phyloP scores from a whole-genome alignment of 148 eudicot genomes.

The Tetragonia tetragonoides region DNA sequence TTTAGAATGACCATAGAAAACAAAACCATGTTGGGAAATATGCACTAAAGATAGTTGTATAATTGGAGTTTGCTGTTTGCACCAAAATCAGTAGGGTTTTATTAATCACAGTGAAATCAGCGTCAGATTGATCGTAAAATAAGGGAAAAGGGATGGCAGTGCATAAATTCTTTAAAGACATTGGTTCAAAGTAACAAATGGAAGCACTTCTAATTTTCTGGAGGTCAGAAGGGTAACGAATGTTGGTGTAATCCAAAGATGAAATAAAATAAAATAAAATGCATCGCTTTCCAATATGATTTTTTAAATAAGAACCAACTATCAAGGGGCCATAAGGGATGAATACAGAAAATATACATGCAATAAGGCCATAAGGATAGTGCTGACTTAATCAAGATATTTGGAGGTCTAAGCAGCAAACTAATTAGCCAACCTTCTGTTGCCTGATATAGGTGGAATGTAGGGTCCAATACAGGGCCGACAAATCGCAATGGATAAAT shows the following conservation, averaged over 20 bases:
- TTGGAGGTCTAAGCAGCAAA: conserved; percentile 7
- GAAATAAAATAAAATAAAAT: background rate
- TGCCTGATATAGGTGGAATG: conserved; percentile 94
- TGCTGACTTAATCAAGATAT: background rate
- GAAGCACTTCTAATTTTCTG: background rate
- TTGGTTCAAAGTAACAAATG: background rate
- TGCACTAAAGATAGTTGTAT: background rate
- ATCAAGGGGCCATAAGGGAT: background rate
- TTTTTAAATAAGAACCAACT: too few species aligned
- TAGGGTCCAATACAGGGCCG: conserved; percentile 90
- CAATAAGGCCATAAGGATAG: background rate
- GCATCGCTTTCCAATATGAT: too few species aligned
- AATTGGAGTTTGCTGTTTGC: background rate
- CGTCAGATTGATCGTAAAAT: too few species aligned
- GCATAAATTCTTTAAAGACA: background rate
- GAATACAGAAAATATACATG: background rate
- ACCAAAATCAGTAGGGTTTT: background rate
- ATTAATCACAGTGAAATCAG: too few species aligned
- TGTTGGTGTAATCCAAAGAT: too few species aligned
- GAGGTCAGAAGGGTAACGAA: background rate
- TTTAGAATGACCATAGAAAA: too few species aligned
- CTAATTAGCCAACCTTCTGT: conserved; percentile 61
- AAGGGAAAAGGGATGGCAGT: too few species aligned
- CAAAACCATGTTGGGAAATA: too few species aligned
- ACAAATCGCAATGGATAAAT: conserved; percentile 62